Evolutionary conservation across 2,329 filamentous ascomycete genomes (phyloP).

Genomic region (Eurotiales sp.): DNA sequence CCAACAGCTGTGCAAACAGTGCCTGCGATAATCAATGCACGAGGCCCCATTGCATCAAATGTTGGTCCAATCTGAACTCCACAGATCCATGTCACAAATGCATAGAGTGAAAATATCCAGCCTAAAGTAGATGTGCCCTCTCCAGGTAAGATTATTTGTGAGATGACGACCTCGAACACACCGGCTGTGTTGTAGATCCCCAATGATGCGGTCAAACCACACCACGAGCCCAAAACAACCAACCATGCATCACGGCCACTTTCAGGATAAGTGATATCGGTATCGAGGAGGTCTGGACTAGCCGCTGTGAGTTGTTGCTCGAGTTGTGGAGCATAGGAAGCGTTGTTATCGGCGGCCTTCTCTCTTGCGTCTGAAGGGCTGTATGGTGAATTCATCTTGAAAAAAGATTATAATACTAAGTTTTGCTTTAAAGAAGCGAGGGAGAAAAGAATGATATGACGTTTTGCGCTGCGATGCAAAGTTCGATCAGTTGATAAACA

Average conservation of each 20-base stretch:
- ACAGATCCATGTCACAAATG: conserved; percentile 26
- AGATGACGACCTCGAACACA: conserved; percentile 21
- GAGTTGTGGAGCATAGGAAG: too few species aligned
- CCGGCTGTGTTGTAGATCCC: conserved; percentile 37
- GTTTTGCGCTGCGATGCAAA: too few species aligned
- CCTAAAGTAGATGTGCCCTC: conserved; percentile 17
- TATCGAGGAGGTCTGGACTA: too few species aligned
- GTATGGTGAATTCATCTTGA: too few species aligned
- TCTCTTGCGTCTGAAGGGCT: too few species aligned
- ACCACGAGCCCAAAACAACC: conserved; percentile 27
- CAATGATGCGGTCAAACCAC: conserved; percentile 28
- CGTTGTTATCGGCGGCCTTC: too few species aligned
- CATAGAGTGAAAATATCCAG: conserved; percentile 29
- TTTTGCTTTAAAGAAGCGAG: too few species aligned
- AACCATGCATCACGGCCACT: conserved; percentile 25
- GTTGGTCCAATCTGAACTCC: conserved; percentile 28
- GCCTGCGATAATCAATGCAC: conserved; percentile 21
- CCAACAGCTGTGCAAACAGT: conserved; percentile 18
- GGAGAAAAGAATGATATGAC: too few species aligned
- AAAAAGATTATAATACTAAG: too few species aligned
- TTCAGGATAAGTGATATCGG: conserved; percentile 18
- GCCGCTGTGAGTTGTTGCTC: too few species aligned
- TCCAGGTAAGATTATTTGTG: conserved; percentile 16
- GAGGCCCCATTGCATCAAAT: conserved; percentile 28
- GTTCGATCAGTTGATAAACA: too few species aligned